Conservation (phyloP, 352 stramenopile species). For the Phytophthora vignae region DNA sequence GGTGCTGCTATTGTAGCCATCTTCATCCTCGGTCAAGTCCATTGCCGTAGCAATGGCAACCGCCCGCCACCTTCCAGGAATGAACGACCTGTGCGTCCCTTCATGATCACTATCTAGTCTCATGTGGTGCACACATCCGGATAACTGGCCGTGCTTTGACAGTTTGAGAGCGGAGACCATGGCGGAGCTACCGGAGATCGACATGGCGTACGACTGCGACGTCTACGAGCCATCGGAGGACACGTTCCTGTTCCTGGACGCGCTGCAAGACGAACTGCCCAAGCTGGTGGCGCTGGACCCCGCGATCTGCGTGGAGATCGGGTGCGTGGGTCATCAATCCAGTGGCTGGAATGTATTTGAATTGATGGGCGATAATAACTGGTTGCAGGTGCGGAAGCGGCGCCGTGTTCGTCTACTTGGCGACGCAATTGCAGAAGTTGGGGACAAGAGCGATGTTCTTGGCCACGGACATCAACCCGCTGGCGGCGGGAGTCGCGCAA, state of each 20-base stretch:
- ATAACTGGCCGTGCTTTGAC: conserved; percentile 18
- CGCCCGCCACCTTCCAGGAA: background rate
- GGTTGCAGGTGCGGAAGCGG: conserved; percentile 60
- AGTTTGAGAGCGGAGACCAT: conserved; percentile 21
- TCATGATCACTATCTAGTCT: conserved; percentile 30
- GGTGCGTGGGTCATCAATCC: conserved; percentile 44
- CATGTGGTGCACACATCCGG: conserved; percentile 25
- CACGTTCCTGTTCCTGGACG: conserved; percentile 97
- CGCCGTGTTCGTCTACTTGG: conserved; percentile 78
- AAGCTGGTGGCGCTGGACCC: conserved; percentile 66
- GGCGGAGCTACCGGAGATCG: conserved; percentile 69
- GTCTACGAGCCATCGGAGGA: conserved; percentile 98
- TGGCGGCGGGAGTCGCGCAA: conserved; percentile 82
- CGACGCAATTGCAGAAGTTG: conserved; percentile 78
- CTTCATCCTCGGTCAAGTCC: conserved; percentile 41
- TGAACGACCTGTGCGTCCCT: conserved; percentile 13
- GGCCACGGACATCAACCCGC: conserved; percentile 95
- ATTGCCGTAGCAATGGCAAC: conserved; percentile 10
- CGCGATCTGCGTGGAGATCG: conserved; percentile 90
- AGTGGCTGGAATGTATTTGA: background rate
- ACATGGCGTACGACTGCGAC: conserved; percentile 83
- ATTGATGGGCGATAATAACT: background rate
- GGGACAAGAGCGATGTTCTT: conserved; percentile 64
- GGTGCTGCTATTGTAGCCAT: conserved; percentile 62
- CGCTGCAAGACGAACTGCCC: conserved; percentile 89